Conservation (phyloP, 345 rosid genomes). For the Populus simonii region DNA sequence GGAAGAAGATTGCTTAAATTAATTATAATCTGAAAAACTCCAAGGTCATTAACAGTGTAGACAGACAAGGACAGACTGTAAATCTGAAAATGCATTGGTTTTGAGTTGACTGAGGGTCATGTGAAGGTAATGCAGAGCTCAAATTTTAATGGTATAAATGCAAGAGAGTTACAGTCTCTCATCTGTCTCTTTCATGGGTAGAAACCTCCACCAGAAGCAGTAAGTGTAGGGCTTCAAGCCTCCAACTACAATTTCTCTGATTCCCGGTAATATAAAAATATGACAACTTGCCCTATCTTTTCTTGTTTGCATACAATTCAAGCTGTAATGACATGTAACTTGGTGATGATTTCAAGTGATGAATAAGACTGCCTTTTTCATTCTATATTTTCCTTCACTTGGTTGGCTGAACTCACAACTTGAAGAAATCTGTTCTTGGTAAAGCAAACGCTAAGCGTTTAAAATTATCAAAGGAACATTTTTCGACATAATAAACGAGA, state of each 20-base stretch:
- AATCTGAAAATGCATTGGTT: background rate
- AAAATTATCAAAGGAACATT: background rate
- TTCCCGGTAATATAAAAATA: background rate
- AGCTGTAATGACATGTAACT: slow-evolving; percentile 11
- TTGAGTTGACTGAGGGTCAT: background rate
- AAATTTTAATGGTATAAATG: background rate
- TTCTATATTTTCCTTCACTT: background rate
- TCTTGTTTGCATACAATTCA: background rate
- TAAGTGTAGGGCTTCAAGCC: background rate
- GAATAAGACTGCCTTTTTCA: background rate
- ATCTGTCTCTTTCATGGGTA: background rate
- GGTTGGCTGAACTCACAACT: background rate
- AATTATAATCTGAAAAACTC: background rate
- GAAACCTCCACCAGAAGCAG: background rate
- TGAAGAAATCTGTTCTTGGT: background rate
- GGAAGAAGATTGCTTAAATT: background rate
- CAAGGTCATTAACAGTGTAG: background rate
- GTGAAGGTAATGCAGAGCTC: background rate
- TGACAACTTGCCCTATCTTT: slow-evolving; percentile 11
- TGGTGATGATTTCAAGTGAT: background rate
- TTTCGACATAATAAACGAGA: background rate
- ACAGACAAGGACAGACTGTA: background rate
- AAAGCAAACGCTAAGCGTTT: background rate
- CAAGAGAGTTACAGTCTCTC: background rate
- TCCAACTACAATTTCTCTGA: slow-evolving; percentile 1